These are phyloP conservation scores for Prosopis cineraria DNA, from an alignment of 306 rosid genomes.

Conservation along the genomic window DNA sequence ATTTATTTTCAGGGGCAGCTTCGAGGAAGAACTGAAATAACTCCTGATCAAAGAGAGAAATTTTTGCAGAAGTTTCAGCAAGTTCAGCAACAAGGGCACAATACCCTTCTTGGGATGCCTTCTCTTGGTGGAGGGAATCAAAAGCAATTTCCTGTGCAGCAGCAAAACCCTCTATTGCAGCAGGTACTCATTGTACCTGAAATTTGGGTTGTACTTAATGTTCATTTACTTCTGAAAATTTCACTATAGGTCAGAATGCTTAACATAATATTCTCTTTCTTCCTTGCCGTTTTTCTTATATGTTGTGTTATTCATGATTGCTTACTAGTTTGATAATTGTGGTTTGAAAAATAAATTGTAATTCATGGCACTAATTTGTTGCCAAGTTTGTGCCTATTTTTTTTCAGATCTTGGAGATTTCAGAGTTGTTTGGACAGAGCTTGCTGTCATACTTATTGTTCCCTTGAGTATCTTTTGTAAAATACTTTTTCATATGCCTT, in stretches of 20 bases:
- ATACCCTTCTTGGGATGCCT: conserved; percentile 77
- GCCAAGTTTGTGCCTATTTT: background rate
- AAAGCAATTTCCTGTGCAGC: conserved; percentile 83
- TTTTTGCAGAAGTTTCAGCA: conserved; percentile 93
- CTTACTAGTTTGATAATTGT: background rate
- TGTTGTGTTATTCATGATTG: background rate
- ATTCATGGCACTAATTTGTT: conserved; percentile 2
- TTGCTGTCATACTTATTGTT: background rate
- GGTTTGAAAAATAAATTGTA: background rate
- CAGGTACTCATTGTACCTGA: conserved; percentile 56
- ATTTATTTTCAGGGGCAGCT: conserved; percentile 60
- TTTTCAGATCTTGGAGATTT: background rate
- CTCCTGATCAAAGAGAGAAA: conserved; percentile 96
- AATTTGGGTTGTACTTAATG: conserved; percentile 25
- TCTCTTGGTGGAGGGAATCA: conserved; percentile 79
- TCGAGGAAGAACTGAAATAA: conserved; percentile 95
- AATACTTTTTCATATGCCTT: background rate
- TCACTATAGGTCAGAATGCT: conserved; percentile 2
- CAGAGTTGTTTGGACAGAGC: conserved; percentile 20
- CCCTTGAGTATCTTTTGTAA: conserved; percentile 5
- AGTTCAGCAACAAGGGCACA: conserved; percentile 92
- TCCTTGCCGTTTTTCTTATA: background rate
- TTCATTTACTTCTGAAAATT: conserved; percentile 26
- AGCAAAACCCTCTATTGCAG: conserved; percentile 83
- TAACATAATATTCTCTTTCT: background rate